A percentile compares a stretch with the other conserved stretches of the same genome.
Conservation (phyloP, 2,329 filamentous ascomycete genomes). For the Apiospora saccharicola region DNA sequence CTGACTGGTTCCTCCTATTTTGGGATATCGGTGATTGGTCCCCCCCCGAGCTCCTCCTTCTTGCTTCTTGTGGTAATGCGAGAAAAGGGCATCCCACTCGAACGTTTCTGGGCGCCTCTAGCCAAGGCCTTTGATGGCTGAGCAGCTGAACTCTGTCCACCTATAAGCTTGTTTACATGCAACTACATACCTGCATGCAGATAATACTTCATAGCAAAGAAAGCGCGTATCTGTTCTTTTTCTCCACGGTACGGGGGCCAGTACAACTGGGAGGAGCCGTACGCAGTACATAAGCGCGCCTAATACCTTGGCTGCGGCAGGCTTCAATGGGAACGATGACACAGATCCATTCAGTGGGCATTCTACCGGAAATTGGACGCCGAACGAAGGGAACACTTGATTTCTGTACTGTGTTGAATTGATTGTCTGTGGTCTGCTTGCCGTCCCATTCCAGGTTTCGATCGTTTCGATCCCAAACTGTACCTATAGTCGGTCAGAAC, state of each 20-base stretch:
- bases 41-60: neutral
- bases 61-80: neutral
- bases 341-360: slow-evolving; percentile 2
- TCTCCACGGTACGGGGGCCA: neutral
- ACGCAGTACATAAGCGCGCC: neutral
- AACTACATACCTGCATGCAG: no score
- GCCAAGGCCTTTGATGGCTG: neutral
- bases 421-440: neutral
- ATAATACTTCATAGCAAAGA: neutral
- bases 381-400: neutral
- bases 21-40: neutral
- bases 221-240: neutral
- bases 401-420: neutral
- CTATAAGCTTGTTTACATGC: neutral
- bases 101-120: neutral
- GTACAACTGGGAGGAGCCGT: neutral
- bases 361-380: slow-evolving; percentile 7
- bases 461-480: neutral
- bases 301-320: neutral
- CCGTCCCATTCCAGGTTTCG: neutral
- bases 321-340: neutral
- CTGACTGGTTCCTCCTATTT: neutral
- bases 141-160: neutral
- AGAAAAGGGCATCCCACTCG: neutral
- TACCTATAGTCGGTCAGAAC: neutral